Evolutionary conservation across 371 early-diverging fungal genomes (phyloP), one percentile per base, ranked within the genome.

Genomic region (Lichtheimia ornata): DNA sequence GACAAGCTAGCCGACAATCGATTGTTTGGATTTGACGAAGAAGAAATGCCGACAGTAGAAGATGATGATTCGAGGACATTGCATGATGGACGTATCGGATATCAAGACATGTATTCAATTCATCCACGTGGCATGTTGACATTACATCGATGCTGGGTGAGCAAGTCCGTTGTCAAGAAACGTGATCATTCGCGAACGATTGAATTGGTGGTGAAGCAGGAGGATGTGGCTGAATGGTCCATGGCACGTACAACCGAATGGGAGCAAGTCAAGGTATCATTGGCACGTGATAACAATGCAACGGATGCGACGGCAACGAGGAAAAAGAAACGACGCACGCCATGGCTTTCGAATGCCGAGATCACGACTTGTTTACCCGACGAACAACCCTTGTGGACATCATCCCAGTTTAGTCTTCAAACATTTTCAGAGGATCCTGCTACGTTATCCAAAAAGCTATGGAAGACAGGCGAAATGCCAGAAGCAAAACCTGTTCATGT

Each of bases 201-300:
- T 25, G 86, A 82, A 53, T 55, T 86, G 49, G 72, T 72, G 11
- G 56, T 86, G 27, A 76, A 78, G 45, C 77, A 83, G 61, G 84
- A 83, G 55, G 84, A 84, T 67, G 75, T 86, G 0, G 86, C 83
- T 7, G 86, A 86, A 56, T 86, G 86, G 86, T 69, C 69, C 7
- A 70, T 86, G 53, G 81, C 81, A 12, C 73, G 86, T 22, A 70
- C 64, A 20, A 13, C 64, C 0, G 82, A 84, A 40, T 86, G 86
- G 86, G 73, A 74, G 13, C 56, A 71, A 40, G 75, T 81, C 40
- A 65, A 66, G 5, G 17, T 75, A 0, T 61, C 69, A 4, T 22
- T 74, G 1, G 63, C 59, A 24, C 22, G 7, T 24, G 45, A 52
- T 44, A 47, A 30, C 58, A 61, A 60, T 11, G 40, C 13, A 43